A percentile compares a stretch with the other conserved stretches of the same genome.
These are phyloP conservation scores for Cordyceps fumosorosea DNA, from an alignment of 2,329 filamentous ascomycete genomes.

Conservation along the genomic window DNA sequence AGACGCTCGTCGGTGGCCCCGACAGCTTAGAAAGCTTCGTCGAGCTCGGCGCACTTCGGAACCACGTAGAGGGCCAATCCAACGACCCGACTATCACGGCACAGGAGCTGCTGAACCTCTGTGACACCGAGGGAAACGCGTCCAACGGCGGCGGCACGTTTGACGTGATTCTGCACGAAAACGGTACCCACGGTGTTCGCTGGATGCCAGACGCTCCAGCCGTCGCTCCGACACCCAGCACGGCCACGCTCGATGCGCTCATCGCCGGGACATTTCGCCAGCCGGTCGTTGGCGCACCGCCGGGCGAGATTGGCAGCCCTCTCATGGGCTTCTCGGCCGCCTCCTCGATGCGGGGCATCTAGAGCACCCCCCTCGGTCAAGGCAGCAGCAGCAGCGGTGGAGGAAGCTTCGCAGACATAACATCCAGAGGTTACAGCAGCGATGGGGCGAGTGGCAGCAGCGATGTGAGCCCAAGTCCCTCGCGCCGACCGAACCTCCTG, in stretches of 20 bases:
- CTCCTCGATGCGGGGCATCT: slow-evolving; percentile 30
- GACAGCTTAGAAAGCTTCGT: slow-evolving; percentile 50
- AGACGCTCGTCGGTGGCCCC: slow-evolving; percentile 40
- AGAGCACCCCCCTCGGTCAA: slow-evolving; percentile 20
- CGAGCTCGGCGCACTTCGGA: slow-evolving; percentile 60
- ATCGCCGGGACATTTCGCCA: slow-evolving; percentile 30
- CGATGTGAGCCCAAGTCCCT: slow-evolving; percentile 12
- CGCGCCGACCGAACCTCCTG: slow-evolving; percentile 15
- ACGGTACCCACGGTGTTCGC: slow-evolving; percentile 37
- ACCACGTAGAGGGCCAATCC: slow-evolving; percentile 53
- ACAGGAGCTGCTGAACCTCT: slow-evolving; percentile 72
- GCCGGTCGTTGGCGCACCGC: slow-evolving; percentile 41
- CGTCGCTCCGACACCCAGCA: neutral
- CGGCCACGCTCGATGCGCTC: neutral
- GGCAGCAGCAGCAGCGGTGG: neutral
- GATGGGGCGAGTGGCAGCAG: neutral
- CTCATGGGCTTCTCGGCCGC: slow-evolving; percentile 38
- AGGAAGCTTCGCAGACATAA: neutral
- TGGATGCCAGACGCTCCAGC: slow-evolving; percentile 38
- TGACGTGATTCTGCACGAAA: slow-evolving; percentile 50
- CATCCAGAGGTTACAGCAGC: neutral
- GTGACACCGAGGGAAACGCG: slow-evolving; percentile 81
- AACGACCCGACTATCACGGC: slow-evolving; percentile 33
- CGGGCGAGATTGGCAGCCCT: slow-evolving; percentile 66
- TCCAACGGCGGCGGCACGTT: slow-evolving; percentile 91